Base-by-base conservation (phyloP, 2,329 filamentous ascomycete species). In the Colletotrichum cereale region DNA sequence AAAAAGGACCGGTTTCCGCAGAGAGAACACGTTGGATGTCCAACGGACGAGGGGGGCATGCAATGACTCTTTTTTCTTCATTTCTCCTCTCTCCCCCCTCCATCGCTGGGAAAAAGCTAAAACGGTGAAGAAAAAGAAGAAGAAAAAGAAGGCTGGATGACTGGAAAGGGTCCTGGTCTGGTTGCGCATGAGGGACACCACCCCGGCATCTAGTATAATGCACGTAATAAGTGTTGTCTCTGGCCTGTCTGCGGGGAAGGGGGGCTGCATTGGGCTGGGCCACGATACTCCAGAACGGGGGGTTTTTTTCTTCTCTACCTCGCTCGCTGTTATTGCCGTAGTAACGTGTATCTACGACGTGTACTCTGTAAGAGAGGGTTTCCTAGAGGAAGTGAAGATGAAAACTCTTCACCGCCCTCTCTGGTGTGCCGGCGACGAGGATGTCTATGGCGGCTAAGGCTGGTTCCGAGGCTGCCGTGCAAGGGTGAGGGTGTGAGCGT, bases 161-260 rank as follows among this genome's bases (percentile, higher is more conserved):
- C 12, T 50, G 7, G 18, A 62, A 18, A 10, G 16, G 26, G 18
- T 26, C 18, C 40, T 18, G n/a, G n/a, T n/a, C 16, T 26, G 62
- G 31, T 38, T 16, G 47, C 56, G 48, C 56, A 53, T 21, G 40
- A 42, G 16, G 21, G 31, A 18, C 48, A 50, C 63, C 64, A 62
- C 60, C 62, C 63, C 64, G 64, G 57, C 67, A 44, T 50, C 44
- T 24, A 36, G n/a, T 38, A 55, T 36, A 62, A 63, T 71, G 67
- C 64, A 71, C 67, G 63, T 66, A 71, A 67, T 71, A n/a, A 61
- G 26, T 26, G 12, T 58, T 38, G 42, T 44, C 31, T 48, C n/a
- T 40, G 16, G 55, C 48, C 34, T 24, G 31, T 24, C 18, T 50
- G 66, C 29, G 57, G 60, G 42, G 31, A 42, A 26, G 66, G 21